Base-by-base conservation (phyloP, 2,329 filamentous ascomycete species). In the Uncinocarpus reesii region DNA sequence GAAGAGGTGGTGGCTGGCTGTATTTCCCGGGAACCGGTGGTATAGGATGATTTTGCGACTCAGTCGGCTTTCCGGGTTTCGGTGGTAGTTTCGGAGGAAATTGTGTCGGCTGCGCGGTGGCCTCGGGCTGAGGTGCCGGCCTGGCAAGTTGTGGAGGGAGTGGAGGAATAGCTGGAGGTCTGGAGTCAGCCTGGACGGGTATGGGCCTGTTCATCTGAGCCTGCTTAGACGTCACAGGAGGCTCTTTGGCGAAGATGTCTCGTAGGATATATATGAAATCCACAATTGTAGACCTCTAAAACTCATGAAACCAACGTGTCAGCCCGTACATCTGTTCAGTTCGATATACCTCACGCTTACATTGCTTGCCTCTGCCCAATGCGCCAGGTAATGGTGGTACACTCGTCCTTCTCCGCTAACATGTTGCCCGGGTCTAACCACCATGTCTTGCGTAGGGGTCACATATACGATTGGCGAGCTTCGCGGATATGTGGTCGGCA, bases 321-420 rank as follows among this genome's bases (percentile, higher is more conserved):
- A 38, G 42, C 6, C 18, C 18, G 24, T 15, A 29, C 16, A 20
- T 6, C 38, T 29, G 34, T 8, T 29, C 24, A 15, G 28, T 21
- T 32, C 24, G n/a, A 18, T 23, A 42, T 46, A n/a, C 28, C 13
- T 11, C 16, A 21, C 18, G 79, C 84, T 71, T 66, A 93, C 86
- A 78, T 95, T 86, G 84, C 86, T 92, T 58, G 85, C 90, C 56
- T 86, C 81, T 26, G 76, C 72, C 92, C 92, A 98, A 53, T 87
- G 82, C 26, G 87, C 86, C 40, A 98, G 72, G 64, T 96, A 98
- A 31, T 92, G 92, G 64, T 98, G 92, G 64, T 96, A 98, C 54
- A 96, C 79, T 63, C 86, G 83, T 21, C 92, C 92, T 60, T 96
- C 90, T 4, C 86, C 81, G 60, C 92, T 88, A 52, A 98, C 88